Evolutionary conservation across 176 grass and related monocot species (phyloP).

Genomic region (Lolium multiflorum): DNA sequence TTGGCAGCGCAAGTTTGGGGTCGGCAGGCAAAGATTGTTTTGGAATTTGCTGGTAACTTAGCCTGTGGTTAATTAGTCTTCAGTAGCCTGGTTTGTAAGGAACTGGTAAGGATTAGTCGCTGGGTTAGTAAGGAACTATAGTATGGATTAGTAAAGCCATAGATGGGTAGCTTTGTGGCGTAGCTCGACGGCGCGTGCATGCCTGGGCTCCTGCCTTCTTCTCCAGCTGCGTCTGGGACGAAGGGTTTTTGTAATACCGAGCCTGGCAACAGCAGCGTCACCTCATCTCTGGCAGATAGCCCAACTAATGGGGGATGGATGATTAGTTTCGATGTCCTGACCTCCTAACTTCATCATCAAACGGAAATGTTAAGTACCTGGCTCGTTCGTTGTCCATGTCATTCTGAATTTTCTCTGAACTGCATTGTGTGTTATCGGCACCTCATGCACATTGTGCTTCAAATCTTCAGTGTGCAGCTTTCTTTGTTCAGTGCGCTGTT

Average conservation of each 20-base stretch:
- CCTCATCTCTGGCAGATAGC: slow-evolving; percentile 26
- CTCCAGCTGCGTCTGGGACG: not conserved
- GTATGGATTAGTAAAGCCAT: slow-evolving; percentile 13
- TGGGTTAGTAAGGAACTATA: not conserved
- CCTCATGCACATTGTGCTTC: too few relatives aligned
- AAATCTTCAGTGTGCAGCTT: too few relatives aligned
- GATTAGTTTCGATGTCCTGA: slow-evolving; percentile 34
- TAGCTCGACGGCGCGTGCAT: not conserved
- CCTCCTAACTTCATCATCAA: slow-evolving; percentile 15
- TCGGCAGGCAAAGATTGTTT: not conserved
- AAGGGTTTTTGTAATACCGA: slow-evolving; percentile 73
- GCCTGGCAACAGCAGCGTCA: slow-evolving; percentile 34
- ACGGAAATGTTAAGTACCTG: not conserved
- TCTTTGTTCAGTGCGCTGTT: too few relatives aligned
- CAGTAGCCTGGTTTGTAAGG: not conserved
- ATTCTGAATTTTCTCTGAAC: too few relatives aligned
- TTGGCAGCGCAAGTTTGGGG: too few relatives aligned
- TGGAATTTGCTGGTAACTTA: slow-evolving; percentile 1
- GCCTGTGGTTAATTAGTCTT: not conserved
- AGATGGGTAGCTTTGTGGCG: not conserved
- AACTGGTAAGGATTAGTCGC: not conserved
- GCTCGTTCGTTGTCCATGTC: not conserved
- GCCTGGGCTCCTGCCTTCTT: slow-evolving; percentile 20
- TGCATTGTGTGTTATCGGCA: too few relatives aligned
- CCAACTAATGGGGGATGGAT: slow-evolving; percentile 33